A percentile compares a stretch with the other conserved stretches of the same genome.
Evolutionary conservation across 345 rosid species (phyloP).

Genomic region (Reutealis trisperma): DNA sequence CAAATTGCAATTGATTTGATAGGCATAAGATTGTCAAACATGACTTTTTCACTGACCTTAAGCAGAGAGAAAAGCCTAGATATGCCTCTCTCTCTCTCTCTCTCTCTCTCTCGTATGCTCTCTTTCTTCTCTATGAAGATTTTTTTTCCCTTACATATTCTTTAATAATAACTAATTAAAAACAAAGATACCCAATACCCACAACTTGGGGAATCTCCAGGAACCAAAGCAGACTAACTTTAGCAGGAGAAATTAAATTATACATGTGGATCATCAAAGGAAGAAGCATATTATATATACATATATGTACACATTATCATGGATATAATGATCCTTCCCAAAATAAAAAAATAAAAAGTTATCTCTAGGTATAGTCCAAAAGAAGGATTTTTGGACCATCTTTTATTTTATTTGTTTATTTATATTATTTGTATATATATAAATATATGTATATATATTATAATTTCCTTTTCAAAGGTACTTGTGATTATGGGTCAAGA

Average conservation of each 20-base stretch:
- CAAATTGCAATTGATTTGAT: slow-evolving; percentile 17
- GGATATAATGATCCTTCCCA: slow-evolving; percentile 28
- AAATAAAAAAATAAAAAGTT: slow-evolving; percentile 4
- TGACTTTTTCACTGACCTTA: slow-evolving; percentile 34
- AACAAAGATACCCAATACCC: slow-evolving; percentile 35
- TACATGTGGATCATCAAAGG: slow-evolving; percentile 22
- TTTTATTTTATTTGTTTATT: slow-evolving; percentile 17
- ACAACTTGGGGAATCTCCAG: slow-evolving; percentile 51
- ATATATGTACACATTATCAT: neutral
- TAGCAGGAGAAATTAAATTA: slow-evolving; percentile 21
- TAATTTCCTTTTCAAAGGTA: slow-evolving; percentile 12
- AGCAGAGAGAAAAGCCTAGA: slow-evolving; percentile 47
- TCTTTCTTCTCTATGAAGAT: slow-evolving; percentile 41
- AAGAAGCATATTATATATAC: neutral
- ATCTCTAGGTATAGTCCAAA: slow-evolving; percentile 40
- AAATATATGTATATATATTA: neutral
- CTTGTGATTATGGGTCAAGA: slow-evolving; percentile 28
- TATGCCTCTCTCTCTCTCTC: slow-evolving; percentile 17
- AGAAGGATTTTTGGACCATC: slow-evolving; percentile 41
- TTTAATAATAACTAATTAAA: neutral
- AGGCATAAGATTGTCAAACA: slow-evolving; percentile 37
- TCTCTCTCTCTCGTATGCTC: neutral
- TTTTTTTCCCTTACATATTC: slow-evolving; percentile 20
- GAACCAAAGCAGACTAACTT: slow-evolving; percentile 41
- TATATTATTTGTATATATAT: neutral